phyloP scores from a whole-genome alignment of 495 filamentous ascomycete species.

The Chaetomidium leptoderma region DNA sequence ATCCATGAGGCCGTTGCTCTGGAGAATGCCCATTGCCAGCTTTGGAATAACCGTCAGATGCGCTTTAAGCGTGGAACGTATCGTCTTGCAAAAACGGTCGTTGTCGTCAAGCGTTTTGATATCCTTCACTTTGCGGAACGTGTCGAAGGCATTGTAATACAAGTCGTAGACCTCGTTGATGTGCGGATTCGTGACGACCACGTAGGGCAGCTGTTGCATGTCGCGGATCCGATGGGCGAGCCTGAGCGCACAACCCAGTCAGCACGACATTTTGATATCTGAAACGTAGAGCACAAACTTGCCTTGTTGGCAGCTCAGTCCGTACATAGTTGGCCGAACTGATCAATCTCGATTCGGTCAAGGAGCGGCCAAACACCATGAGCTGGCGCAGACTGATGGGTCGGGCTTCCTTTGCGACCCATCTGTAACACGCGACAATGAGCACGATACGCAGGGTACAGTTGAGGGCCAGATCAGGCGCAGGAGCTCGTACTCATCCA shows the following conservation, averaged over 20 bases:
- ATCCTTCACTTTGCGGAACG: slow-evolving; percentile 74
- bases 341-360: slow-evolving; percentile 85
- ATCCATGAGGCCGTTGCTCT: slow-evolving; percentile 75
- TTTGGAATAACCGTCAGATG: slow-evolving; percentile 92
- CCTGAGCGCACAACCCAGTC: slow-evolving; percentile 36
- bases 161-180: slow-evolving; percentile 93
- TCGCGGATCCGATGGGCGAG: slow-evolving; percentile 92
- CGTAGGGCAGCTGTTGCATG: slow-evolving; percentile 94
- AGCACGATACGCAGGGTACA: slow-evolving; percentile 17
- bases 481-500: slow-evolving; percentile 69
- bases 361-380: slow-evolving; percentile 84
- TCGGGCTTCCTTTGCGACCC: slow-evolving; percentile 77
- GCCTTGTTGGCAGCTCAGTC: slow-evolving; percentile 89
- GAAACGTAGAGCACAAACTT: slow-evolving; percentile 18
- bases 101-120: slow-evolving; percentile 87
- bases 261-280: background rate
- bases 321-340: slow-evolving; percentile 97
- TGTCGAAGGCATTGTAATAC: slow-evolving; percentile 94
- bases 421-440: slow-evolving; percentile 51
- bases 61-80: slow-evolving; percentile 73
- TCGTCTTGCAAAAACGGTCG: slow-evolving; percentile 76
- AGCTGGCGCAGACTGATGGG: slow-evolving; percentile 88
- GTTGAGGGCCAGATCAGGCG: background rate
- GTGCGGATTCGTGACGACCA: slow-evolving; percentile 91
- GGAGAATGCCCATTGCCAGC: slow-evolving; percentile 87